Conservation (phyloP, 2,329 filamentous ascomycete species). For the Xylaria arbuscula region DNA sequence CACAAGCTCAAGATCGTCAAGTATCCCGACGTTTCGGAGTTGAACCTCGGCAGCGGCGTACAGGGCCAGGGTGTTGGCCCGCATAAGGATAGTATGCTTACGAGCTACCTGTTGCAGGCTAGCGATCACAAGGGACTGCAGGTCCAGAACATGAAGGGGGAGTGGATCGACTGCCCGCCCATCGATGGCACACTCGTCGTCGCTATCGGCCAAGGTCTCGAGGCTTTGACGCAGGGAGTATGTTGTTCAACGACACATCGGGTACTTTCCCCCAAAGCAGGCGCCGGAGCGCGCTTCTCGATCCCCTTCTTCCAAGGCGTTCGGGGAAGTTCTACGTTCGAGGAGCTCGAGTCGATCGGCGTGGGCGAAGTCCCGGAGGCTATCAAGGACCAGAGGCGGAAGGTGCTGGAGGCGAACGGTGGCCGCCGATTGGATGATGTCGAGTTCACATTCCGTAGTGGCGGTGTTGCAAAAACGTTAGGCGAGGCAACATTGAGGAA, state of each 20-base stretch:
- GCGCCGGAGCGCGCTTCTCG: constrained; percentile 77
- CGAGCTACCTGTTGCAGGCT: constrained; percentile 83
- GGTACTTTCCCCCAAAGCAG: constrained; percentile 78
- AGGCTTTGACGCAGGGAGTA: constrained; percentile 85
- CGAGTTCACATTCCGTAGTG: constrained; percentile 85
- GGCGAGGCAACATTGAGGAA: constrained; percentile 89
- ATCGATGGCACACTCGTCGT: constrained; percentile 83
- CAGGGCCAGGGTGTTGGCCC: constrained; percentile 75
- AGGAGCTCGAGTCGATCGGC: constrained; percentile 74
- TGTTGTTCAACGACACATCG: constrained; percentile 86
- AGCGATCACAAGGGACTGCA: constrained; percentile 80
- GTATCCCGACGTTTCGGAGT: constrained; percentile 78
- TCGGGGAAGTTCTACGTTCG: constrained; percentile 80
- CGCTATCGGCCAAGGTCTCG: constrained; percentile 86
- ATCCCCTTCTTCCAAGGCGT: constrained; percentile 93
- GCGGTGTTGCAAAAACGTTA: constrained; percentile 72
- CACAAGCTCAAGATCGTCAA: constrained; percentile 92
- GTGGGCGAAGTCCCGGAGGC: constrained; percentile 69
- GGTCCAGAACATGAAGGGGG: constrained; percentile 80
- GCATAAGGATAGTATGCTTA: constrained; percentile 88
- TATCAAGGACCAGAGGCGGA: constrained; percentile 70
- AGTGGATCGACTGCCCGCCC: constrained; percentile 86
- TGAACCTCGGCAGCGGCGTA: constrained; percentile 57
- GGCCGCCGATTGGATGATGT: constrained; percentile 75
- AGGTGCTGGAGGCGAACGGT: constrained; percentile 66